Evolutionary conservation across 2,329 filamentous ascomycete genomes (phyloP), one percentile per base, ranked within the genome.

Genomic region (Xylaria sp.): DNA sequence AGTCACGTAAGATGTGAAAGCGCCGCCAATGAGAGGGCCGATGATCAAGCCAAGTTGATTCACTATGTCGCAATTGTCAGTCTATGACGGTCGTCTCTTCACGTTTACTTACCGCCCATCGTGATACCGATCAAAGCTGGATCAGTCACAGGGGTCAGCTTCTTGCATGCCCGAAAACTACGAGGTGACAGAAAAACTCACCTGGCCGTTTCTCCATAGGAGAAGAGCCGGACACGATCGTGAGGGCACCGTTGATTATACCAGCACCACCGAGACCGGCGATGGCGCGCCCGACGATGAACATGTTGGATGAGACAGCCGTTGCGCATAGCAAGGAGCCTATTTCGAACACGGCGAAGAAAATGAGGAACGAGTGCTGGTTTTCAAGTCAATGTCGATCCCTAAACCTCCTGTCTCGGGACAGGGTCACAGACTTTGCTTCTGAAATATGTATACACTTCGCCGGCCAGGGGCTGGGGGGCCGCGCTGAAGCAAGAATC

Each of bases 281-380:
- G 7, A 85, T 73, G 1, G 81, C 81, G 6, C 84, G 76, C 0
- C 83, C 83, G 5, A 83, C 70, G 38, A 85, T 85, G 39, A 85
- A 77, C 74, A 81, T 80, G 0, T 72, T 71, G 0, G 80, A 81
- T 22, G 73, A 81, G 1, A 71, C 74, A 0, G 83, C 81, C 31
- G 73, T 67, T 83, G 64, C 83, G 85, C 7, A 73, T 0, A 84
- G 61, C 1, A 42, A 9, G 20, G 79, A 82, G 1, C 84, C 84
- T 0, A 84, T 51, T 68, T 85, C 83, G 63, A 85, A 85, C 2
- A 82, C 67, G 5, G 72, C 66, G 5, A 85, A 72, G 1, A 79
- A 71, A n/a, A 29, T 15, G 0, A 71, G 10, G 47, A 74, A 77
- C 0, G 69, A 62, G 47, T 64, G 70, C 71, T 82, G n/a, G 11